Evolutionary conservation across 345 rosid genomes (phyloP), one percentile per base, ranked within the genome.

Genomic region (Erucastrum elatum): DNA sequence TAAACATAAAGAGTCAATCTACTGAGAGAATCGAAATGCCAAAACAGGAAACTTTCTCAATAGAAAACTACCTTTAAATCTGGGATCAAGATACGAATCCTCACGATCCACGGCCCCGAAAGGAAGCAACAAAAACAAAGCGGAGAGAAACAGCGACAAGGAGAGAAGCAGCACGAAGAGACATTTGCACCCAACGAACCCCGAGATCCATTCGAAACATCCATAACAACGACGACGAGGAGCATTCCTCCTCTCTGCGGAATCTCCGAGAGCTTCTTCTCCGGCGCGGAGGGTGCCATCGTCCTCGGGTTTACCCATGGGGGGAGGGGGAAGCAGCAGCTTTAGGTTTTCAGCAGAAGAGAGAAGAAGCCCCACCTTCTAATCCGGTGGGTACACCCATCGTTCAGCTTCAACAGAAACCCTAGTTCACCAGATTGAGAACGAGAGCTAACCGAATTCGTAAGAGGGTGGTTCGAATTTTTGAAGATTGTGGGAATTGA

Each of bases 111-210:
- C 64, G 33, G 72, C 56, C 2, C 17, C 82, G 81, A 89, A 88
- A 15, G 97, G 98, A 61, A 93, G 91, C 84, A 93, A 69, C 94
- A 93, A 84, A 78, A 93, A 93, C 80, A 89, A 72, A 77, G 96
- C 96, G 27, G 98, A 91, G 25, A 93, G 87, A 83, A 91, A 85
- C 68, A 88, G 82, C 8, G 90, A 84, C 8, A 84, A 80, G 10
- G 97, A 90, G 41, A 89, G 79, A 66, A 87, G 25, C 77, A 91
- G 56, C 31, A 88, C 83, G 72, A 88, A 64, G 39, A 88, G 64
- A 80, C 98, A 89, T 78, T 85, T 90, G 58, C 88, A 51, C 16
- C 93, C 85, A 34, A 87, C 4, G 9, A 84, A 53, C 73, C 86
- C 67, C 9, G 41, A 74, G 83, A 87, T 80, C 75, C 81, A 49